These are phyloP conservation scores for Pulveroboletus sp. DNA, from an alignment of 768 basidiomycete genomes.

Conservation along the genomic window DNA sequence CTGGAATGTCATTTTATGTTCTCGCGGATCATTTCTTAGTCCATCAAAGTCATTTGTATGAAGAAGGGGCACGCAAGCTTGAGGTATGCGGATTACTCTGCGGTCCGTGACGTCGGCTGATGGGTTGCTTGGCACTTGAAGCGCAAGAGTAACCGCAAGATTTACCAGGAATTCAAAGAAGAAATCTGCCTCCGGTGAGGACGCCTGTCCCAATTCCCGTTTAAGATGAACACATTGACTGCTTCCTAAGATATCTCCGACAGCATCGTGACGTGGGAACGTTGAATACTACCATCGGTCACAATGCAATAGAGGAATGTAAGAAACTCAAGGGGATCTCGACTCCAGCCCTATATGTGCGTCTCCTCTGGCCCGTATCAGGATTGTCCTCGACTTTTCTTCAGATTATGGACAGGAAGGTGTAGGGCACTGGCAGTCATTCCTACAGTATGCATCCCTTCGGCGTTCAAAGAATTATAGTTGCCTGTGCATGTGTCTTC, in stretches of 20 bases:
- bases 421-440: constrained; percentile 4
- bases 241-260: constrained; percentile 54
- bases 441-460: background rate
- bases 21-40: constrained; percentile 86
- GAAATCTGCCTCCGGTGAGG: constrained; percentile 66
- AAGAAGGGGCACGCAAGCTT: constrained; percentile 66
- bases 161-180: constrained; percentile 77
- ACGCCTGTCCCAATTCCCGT: background rate
- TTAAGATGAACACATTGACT: background rate
- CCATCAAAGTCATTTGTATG: constrained; percentile 83
- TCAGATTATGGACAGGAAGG: constrained; percentile 23
- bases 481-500: background rate
- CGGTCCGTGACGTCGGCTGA: background rate
- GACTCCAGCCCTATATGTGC: constrained; percentile 30
- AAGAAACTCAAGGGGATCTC: constrained; percentile 54
- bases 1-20: constrained; percentile 81
- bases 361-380: background rate
- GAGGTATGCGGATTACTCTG: constrained; percentile 47
- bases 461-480: background rate
- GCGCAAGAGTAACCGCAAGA: constrained; percentile 73
- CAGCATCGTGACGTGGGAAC: constrained; percentile 50
- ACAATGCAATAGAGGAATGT: constrained; percentile 61
- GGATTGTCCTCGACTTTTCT: background rate
- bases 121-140: constrained; percentile 22
- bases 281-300: constrained; percentile 48